Evolutionary conservation across 2,329 filamentous ascomycete species (phyloP), one percentile per base, ranked within the genome.

Genomic region (Pestalotiopsis sp.): DNA sequence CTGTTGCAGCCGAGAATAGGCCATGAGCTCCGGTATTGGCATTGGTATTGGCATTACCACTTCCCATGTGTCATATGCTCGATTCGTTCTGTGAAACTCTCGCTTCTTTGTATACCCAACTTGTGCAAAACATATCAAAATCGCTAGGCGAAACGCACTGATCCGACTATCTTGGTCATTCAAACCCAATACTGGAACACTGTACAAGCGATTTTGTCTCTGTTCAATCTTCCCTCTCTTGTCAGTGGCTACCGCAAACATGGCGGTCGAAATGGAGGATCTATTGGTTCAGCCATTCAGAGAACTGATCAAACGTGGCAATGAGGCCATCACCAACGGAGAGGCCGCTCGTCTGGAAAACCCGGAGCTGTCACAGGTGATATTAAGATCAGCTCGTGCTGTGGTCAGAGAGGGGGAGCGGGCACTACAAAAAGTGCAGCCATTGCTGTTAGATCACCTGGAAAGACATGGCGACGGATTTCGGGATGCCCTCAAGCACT

Each of bases 301-400:
- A 58, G 82, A 83, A 68, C 79, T 83, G 1, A 77, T 81, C 27
- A 78, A 80, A 56, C 75, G 78, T 20, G 81, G 79, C n/a, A 77
- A 76, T 38, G 78, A 80, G n/a, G 82, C 81, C 12, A 57, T 76
- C 9, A 68, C 74, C 45, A 80, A 81, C 61, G 78, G 80, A 6
- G 73, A 77, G 66, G 72, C 73, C n/a, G 72, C 68, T 45, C 67
- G 69, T 7, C 71, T 73, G 9, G 72, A 72, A 13, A 70, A 74
- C 31, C 68, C 72, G 2, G 76, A 73, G 14, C 69, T 73, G 36
- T 70, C 71, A 25, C 75, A 70, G 60, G 71, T 70, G 13, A 80
- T 83, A 76, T 71, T 73, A 41, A 78, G 76, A 68, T 75, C 80
- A 40, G 80, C 78, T 0, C 77, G 78, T 52, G 68, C 71, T 5